Percentiles rank a stretch among this genome's conserved stretches.
phyloP scores from a whole-genome alignment of 169 alveolate genomes.

The Babesia divergens region DNA sequence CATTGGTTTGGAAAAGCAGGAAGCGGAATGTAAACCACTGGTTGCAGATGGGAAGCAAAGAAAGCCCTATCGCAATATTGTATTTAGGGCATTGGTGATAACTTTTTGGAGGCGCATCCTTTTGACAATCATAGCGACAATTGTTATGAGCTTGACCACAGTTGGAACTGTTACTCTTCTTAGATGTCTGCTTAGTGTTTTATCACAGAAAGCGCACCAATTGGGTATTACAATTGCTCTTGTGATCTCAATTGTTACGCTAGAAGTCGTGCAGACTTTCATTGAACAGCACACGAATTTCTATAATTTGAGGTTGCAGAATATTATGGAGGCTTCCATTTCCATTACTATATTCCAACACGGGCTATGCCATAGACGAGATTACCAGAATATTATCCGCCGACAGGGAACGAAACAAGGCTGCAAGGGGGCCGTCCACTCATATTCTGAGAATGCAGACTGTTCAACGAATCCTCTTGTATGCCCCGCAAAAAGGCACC shows the following conservation, averaged over 20 bases:
- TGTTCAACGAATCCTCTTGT: constrained; percentile 34
- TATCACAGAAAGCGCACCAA: neutral
- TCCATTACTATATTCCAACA: constrained; percentile 61
- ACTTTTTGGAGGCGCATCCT: constrained; percentile 34
- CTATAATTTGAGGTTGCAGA: constrained; percentile 22
- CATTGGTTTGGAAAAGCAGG: neutral
- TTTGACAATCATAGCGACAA: constrained; percentile 22
- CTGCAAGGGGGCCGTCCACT: constrained; percentile 32
- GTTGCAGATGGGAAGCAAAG: neutral
- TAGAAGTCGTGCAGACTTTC: constrained; percentile 16
- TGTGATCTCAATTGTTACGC: neutral
- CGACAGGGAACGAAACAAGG: neutral
- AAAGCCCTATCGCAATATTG: constrained; percentile 8
- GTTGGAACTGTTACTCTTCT: constrained; percentile 32
- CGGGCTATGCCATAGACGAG: constrained; percentile 48
- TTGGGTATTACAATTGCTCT: neutral
- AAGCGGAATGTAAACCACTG: neutral
- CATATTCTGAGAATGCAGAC: constrained; percentile 21
- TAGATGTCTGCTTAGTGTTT: neutral
- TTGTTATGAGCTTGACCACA: neutral
- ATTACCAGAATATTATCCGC: neutral
- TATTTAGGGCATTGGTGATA: constrained; percentile 20
- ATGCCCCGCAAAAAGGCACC: constrained; percentile 51
- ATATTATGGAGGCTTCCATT: constrained; percentile 26
- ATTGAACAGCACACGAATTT: constrained; percentile 42